Conservation (phyloP, 345 rosid genomes). For the Salix exigua region DNA sequence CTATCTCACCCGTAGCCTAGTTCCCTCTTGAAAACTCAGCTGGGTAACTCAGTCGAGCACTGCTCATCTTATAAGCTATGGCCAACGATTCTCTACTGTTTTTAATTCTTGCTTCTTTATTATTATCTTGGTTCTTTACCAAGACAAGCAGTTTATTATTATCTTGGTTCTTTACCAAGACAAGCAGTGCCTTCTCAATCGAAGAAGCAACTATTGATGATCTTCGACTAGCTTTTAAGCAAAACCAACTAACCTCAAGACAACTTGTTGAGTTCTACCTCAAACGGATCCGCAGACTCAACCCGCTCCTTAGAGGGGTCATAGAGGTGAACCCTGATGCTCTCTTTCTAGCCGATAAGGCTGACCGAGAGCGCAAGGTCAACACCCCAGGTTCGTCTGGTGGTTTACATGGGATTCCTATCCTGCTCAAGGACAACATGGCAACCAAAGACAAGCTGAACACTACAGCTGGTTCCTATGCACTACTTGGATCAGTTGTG, state of each 20-base stretch:
- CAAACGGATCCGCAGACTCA: conserved; percentile 18
- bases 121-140: background rate
- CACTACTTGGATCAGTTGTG: conserved; percentile 39
- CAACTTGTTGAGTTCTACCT: conserved; percentile 20
- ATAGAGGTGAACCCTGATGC: conserved; percentile 12
- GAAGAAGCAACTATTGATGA: conserved; percentile 41
- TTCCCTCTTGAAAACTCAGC: too few relatives aligned
- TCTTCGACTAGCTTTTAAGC: conserved; percentile 30
- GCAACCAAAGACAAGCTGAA: conserved; percentile 51
- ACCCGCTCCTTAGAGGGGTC: conserved; percentile 31
- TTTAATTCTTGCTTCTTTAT: background rate
- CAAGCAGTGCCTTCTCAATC: conserved; percentile 14
- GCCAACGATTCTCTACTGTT: background rate
- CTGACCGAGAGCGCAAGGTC: conserved; percentile 23
- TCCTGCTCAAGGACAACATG: conserved; percentile 53
- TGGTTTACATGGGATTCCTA: conserved; percentile 48
- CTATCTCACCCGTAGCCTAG: too few relatives aligned
- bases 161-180: background rate
- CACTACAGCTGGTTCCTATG: conserved; percentile 51
- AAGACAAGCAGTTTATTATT: background rate
- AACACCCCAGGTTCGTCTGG: conserved; percentile 3
- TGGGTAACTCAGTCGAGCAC: too few relatives aligned
- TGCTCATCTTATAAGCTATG: too few relatives aligned
- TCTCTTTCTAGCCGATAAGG: conserved; percentile 7
- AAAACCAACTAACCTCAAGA: conserved; percentile 38